phyloP scores from a whole-genome alignment of 2,329 filamentous ascomycete species.

The Exophiala phaeomuriformis region DNA sequence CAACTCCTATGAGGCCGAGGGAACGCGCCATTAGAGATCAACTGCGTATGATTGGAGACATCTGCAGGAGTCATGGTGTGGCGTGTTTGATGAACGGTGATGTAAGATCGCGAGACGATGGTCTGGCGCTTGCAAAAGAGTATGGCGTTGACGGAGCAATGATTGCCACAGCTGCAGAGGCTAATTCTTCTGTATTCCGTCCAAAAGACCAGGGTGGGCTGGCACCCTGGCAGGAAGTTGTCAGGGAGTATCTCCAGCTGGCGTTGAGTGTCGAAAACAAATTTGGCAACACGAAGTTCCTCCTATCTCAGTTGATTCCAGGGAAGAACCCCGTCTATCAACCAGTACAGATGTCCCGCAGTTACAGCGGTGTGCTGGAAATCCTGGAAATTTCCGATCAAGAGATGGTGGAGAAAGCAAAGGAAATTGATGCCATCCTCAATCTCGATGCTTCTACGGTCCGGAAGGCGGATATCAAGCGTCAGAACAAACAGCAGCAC shows the following conservation, averaged over 20 bases:
- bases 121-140: constrained; percentile 61
- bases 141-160: constrained; percentile 90
- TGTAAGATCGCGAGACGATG: constrained; percentile 67
- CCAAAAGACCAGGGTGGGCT: constrained; percentile 60
- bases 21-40: constrained; percentile 82
- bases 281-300: constrained; percentile 88
- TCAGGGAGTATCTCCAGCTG: constrained; percentile 64
- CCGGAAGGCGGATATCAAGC: constrained; percentile 25
- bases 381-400: constrained; percentile 55
- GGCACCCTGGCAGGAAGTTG: constrained; percentile 68
- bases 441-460: constrained; percentile 46
- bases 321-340: constrained; percentile 63
- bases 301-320: constrained; percentile 76
- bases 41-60: constrained; percentile 69
- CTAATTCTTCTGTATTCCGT: constrained; percentile 83
- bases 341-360: constrained; percentile 57
- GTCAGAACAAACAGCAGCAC: constrained; percentile 22
- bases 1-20: constrained; percentile 86
- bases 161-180: constrained; percentile 90
- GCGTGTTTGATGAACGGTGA: constrained; percentile 96
- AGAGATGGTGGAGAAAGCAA: constrained; percentile 53
- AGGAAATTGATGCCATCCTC: constrained; percentile 57
- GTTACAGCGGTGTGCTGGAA: constrained; percentile 62
- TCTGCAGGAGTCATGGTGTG: constrained; percentile 78
- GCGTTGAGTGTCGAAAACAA: constrained; percentile 74